Percentiles rank a stretch among this genome's conserved stretches.
These are phyloP conservation scores for Venturia effusa DNA, from an alignment of 2,329 filamentous ascomycete species.

Conservation along the genomic window DNA sequence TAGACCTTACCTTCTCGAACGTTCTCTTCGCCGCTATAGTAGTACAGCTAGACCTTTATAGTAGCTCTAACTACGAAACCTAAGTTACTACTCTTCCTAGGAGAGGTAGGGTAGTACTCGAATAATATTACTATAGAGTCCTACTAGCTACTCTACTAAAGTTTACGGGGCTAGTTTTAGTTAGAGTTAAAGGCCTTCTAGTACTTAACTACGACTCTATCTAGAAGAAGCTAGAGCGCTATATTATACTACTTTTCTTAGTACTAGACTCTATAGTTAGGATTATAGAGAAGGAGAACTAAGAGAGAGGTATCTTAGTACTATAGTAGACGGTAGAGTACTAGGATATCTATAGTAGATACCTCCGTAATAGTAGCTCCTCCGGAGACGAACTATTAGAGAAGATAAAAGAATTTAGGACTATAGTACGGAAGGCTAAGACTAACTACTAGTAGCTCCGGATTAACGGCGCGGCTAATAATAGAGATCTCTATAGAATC, in stretches of 20 bases:
- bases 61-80: neutral
- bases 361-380: too few species aligned
- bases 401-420: too few species aligned
- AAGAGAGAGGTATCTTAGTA: neutral
- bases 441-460: neutral
- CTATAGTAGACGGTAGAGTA: neutral
- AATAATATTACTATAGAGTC: neutral
- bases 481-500: neutral
- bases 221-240: neutral
- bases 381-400: too few species aligned
- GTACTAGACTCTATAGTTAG: neutral
- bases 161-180: neutral
- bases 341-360: too few species aligned
- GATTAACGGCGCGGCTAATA: neutral
- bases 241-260: neutral
- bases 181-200: neutral
- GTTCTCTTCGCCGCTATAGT: neutral
- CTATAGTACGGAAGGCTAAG: too few species aligned
- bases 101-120: neutral
- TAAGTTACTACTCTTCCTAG: neutral
- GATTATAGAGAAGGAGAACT: neutral
- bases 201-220: neutral
- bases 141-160: neutral
- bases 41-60: neutral
- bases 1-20: neutral